Evolutionary conservation across 176 grass and related monocot genomes (phyloP).

Genomic region (Canna indica): DNA sequence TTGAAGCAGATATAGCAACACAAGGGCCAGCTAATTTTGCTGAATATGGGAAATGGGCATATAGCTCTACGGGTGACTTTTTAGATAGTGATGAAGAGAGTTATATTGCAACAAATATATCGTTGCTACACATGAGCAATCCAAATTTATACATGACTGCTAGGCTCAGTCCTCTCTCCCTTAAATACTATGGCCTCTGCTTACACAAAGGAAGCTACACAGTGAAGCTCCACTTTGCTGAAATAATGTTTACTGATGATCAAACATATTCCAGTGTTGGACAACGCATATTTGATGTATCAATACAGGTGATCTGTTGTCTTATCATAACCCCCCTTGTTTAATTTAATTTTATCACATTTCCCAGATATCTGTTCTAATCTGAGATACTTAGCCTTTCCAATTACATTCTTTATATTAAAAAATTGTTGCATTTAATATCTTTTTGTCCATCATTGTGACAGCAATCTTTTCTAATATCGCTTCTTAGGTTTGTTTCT

Average conservation of each 20-base stretch:
- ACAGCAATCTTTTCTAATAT: no score
- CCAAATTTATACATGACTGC: slow-evolving; percentile 67
- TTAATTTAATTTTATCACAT: no score
- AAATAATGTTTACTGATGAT: slow-evolving; percentile 73
- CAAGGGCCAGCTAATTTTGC: slow-evolving; percentile 57
- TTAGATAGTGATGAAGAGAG: slow-evolving; percentile 46
- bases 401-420: no score
- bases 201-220: slow-evolving; percentile 64
- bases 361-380: no score
- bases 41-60: slow-evolving; percentile 53
- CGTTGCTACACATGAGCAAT: slow-evolving; percentile 30
- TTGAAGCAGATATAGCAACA: slow-evolving; percentile 54
- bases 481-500: slow-evolving; percentile 1
- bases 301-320: slow-evolving; percentile 72
- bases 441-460: no score
- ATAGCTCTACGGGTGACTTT: slow-evolving; percentile 89
- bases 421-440: no score
- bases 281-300: slow-evolving; percentile 73
- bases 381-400: no score
- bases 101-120: slow-evolving; percentile 55
- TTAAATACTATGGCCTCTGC: slow-evolving; percentile 86
- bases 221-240: slow-evolving; percentile 74
- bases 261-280: slow-evolving; percentile 59
- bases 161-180: slow-evolving; percentile 62
- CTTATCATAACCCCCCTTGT: no score